phyloP scores from a whole-genome alignment of 192 early-diverging fungal species.

The Haplosporangium gracile region DNA sequence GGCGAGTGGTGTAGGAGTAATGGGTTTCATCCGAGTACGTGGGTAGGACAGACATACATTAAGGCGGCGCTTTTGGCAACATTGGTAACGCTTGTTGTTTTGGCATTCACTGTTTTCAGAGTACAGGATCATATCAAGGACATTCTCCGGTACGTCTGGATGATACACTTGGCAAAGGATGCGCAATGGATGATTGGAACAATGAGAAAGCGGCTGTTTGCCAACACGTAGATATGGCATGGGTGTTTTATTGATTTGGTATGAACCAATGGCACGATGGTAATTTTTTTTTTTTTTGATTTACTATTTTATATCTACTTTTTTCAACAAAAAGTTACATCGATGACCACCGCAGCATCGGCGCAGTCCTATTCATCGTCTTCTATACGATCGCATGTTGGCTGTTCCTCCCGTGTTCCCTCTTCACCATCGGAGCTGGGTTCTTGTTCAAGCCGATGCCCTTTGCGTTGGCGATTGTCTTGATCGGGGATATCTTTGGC shows the following conservation, averaged over 20 bases:
- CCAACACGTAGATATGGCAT: no score
- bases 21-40: slow-evolving; percentile 44
- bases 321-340: slow-evolving; percentile 12
- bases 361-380: slow-evolving; percentile 35
- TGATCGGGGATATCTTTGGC: slow-evolving; percentile 54
- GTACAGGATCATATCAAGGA: slow-evolving; percentile 62
- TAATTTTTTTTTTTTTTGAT: background rate
- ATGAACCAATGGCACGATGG: background rate
- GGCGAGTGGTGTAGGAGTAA: slow-evolving; percentile 35
- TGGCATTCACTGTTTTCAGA: slow-evolving; percentile 51
- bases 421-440: slow-evolving; percentile 59
- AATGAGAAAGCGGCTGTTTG: no score
- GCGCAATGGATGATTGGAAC: no score
- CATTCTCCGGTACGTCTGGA: slow-evolving; percentile 32
- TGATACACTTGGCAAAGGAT: no score
- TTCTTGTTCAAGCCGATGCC: slow-evolving; percentile 60
- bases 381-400: slow-evolving; percentile 47
- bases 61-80: slow-evolving; percentile 16
- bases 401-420: slow-evolving; percentile 47
- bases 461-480: slow-evolving; percentile 50
- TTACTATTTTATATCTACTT: background rate
- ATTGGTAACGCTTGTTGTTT: slow-evolving; percentile 26
- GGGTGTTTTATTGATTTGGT: background rate
- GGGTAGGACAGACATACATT: slow-evolving; percentile 39
- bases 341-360: slow-evolving; percentile 26